Conservation (phyloP, 345 rosid genomes). For the Salix udensis region DNA sequence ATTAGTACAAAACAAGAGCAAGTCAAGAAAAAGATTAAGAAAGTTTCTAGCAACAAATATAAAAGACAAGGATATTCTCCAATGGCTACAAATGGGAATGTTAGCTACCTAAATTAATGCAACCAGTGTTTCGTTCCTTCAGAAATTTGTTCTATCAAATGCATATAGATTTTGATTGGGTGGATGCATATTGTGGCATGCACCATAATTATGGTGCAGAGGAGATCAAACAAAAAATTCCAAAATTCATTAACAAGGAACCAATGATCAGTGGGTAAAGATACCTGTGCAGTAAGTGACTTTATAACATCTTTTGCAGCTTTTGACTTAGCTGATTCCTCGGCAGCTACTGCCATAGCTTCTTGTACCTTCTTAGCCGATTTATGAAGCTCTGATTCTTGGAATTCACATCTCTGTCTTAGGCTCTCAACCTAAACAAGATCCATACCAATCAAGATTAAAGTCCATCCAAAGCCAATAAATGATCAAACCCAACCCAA, state of each 20-base stretch:
- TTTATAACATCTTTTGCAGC: constrained; percentile 95
- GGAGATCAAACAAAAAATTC: background rate
- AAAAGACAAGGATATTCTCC: background rate
- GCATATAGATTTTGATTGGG: background rate
- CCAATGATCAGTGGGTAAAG: constrained; percentile 3
- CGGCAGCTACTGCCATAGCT: constrained; percentile 64
- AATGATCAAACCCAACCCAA: background rate
- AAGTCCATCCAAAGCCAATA: background rate
- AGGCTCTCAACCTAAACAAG: constrained; percentile 65
- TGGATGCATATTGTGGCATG: background rate
- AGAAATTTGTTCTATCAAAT: background rate
- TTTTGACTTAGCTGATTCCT: constrained; percentile 77
- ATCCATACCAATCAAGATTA: constrained; percentile 17
- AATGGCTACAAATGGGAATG: background rate
- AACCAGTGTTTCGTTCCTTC: background rate
- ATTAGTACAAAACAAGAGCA: background rate
- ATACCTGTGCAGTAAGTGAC: constrained; percentile 87
- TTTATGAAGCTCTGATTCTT: constrained; percentile 79
- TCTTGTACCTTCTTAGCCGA: constrained; percentile 79
- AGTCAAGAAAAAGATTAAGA: background rate
- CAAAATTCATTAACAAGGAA: background rate
- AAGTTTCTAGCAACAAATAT: background rate
- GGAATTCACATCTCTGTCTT: constrained; percentile 72
- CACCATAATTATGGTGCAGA: background rate
- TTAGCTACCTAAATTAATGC: background rate